These are phyloP conservation scores for Aspergillus candidus DNA, from an alignment of 2,329 filamentous ascomycete genomes.

Conservation along the genomic window DNA sequence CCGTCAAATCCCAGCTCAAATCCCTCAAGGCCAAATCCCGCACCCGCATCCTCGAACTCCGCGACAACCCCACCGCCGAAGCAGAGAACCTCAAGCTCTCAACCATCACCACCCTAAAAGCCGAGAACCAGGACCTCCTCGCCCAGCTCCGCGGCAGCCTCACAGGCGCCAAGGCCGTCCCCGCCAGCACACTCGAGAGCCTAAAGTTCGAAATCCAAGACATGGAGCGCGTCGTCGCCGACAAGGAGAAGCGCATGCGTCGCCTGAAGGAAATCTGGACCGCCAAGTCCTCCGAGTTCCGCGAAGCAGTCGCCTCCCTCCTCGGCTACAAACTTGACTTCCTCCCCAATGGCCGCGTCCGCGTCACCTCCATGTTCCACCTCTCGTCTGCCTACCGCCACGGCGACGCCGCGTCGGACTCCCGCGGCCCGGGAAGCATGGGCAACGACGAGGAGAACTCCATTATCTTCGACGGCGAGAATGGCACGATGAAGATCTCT, in stretches of 20 bases:
- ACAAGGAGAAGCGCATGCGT: conserved; percentile 70
- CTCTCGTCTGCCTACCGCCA: conserved; percentile 51
- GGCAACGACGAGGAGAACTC: conserved; percentile 48
- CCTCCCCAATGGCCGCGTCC: conserved; percentile 93
- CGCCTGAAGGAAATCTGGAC: conserved; percentile 91
- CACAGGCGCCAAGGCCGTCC: conserved; percentile 58
- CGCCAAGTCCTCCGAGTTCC: conserved; percentile 87
- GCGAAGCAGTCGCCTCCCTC: conserved; percentile 85
- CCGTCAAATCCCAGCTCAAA: conserved; percentile 66
- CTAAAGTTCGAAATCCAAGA: conserved; percentile 70
- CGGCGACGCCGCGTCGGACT: conserved; percentile 55
- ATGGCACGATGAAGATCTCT: conserved; percentile 95
- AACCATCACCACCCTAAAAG: conserved; percentile 69
- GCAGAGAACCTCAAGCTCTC: conserved; percentile 76
- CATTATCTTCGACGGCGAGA: conserved; percentile 83
- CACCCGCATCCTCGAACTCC: conserved; percentile 76
- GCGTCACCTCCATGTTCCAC: conserved; percentile 80
- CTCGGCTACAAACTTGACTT: conserved; percentile 95
- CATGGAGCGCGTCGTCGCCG: conserved; percentile 61
- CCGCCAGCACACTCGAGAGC: conserved; percentile 67
- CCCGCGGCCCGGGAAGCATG: conserved; percentile 37
- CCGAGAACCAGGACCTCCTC: conserved; percentile 79
- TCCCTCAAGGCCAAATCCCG: conserved; percentile 61
- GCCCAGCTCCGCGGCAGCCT: conserved; percentile 56
- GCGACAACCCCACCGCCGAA: conserved; percentile 86